Conservation (phyloP, 2,329 filamentous ascomycete genomes). For the Alternaria alternata region DNA sequence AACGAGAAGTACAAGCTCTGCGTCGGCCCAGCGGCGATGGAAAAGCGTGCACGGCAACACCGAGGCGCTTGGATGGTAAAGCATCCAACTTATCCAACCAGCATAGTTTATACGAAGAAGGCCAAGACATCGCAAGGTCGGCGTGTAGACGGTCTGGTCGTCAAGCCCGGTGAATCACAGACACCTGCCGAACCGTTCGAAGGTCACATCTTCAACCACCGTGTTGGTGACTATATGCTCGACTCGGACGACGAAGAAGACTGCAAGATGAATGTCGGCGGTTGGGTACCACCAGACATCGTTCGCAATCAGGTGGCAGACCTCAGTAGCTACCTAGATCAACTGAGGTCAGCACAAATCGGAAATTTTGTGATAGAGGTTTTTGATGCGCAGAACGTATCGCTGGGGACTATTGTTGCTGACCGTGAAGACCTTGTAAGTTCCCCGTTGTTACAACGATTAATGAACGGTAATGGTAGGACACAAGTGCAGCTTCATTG, state of each 20-base stretch:
- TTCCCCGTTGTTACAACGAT: not conserved
- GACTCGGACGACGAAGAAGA: too few species aligned
- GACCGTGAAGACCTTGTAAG: not conserved
- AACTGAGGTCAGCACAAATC: not conserved
- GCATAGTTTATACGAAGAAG: constrained; percentile 18
- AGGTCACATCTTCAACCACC: not conserved
- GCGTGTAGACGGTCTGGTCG: not conserved
- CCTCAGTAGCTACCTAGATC: constrained; percentile 5
- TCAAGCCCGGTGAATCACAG: not conserved
- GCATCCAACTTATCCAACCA: constrained; percentile 12
- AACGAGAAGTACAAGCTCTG: constrained; percentile 14
- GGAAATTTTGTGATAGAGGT: constrained; percentile 3
- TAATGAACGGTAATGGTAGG: not conserved
- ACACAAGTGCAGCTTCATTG: constrained; percentile 3
- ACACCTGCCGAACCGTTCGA: not conserved
- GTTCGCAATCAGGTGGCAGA: constrained; percentile 12
- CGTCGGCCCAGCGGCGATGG: constrained; percentile 14
- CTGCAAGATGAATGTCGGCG: not conserved
- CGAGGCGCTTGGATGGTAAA: constrained; percentile 10
- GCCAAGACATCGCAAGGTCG: not conserved
- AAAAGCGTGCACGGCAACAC: constrained; percentile 21
- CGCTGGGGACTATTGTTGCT: not conserved
- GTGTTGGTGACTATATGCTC: not conserved
- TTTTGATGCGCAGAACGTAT: not conserved
- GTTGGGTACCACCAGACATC: constrained; percentile 13